Percentiles rank a stretch among this genome's conserved stretches.
phyloP scores from a whole-genome alignment of 2,329 filamentous ascomycete species.

The Sclerotinia subarctica region DNA sequence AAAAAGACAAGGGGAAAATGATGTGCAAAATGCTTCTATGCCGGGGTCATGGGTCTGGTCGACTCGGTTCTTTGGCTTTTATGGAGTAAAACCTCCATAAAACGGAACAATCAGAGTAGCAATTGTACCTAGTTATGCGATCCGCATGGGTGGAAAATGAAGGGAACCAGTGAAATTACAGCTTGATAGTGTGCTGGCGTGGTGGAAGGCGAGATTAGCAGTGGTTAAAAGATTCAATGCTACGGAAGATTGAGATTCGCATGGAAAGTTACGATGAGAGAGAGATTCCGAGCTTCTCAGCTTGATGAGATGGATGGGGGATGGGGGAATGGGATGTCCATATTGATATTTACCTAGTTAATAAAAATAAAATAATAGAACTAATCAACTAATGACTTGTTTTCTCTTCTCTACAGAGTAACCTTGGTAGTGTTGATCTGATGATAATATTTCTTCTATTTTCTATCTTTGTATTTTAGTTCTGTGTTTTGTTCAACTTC shows the following conservation, averaged over 20 bases:
- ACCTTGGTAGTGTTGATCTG: too few relatives aligned
- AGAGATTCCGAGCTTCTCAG: background rate
- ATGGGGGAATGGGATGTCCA: background rate
- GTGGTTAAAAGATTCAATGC: background rate
- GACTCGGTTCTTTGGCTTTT: background rate
- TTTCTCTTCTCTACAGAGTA: background rate
- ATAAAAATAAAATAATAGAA: background rate
- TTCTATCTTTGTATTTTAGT: background rate
- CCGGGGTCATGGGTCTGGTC: background rate
- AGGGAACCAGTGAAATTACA: background rate
- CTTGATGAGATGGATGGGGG: background rate
- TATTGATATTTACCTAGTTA: background rate
- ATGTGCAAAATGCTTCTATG: background rate
- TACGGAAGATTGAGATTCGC: conserved; percentile 1
- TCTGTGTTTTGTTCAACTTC: background rate
- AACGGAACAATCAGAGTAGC: background rate
- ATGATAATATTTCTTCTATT: too few relatives aligned
- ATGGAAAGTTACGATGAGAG: background rate
- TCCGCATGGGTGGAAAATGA: too few relatives aligned
- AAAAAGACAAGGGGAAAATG: background rate
- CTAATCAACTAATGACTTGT: background rate
- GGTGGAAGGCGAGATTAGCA: background rate
- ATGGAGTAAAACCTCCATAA: background rate
- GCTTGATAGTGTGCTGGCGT: background rate
- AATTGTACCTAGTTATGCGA: too few relatives aligned